A percentile compares a stretch with the other conserved stretches of the same genome.
Evolutionary conservation across 2,329 filamentous ascomycete species (phyloP).

Genomic region (Dactylonectria macrodidyma): DNA sequence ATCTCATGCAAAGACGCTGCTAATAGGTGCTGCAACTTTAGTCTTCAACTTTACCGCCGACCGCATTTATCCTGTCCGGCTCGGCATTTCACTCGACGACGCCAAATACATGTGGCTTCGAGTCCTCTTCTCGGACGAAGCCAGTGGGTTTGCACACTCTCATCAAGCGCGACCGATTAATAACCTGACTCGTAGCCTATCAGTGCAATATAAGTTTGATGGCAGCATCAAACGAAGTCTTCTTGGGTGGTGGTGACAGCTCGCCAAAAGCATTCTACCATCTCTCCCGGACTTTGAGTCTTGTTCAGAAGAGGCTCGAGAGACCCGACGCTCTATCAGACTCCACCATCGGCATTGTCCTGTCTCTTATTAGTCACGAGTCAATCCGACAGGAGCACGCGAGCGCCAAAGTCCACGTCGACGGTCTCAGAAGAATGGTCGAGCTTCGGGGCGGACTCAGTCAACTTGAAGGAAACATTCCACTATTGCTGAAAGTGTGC

Average conservation of each 20-base stretch:
- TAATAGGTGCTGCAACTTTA: background rate
- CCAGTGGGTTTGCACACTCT: constrained; percentile 17
- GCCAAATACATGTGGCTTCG: constrained; percentile 34
- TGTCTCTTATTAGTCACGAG: constrained; percentile 47
- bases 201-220: constrained; percentile 41
- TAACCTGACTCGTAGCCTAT: constrained; percentile 20
- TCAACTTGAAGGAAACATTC: constrained; percentile 36
- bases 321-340: constrained; percentile 44
- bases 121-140: constrained; percentile 29
- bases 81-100: constrained; percentile 29
- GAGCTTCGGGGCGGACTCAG: constrained; percentile 36
- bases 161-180: background rate
- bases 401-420: constrained; percentile 34
- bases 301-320: constrained; percentile 41
- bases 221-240: constrained; percentile 43
- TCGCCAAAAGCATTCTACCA: constrained; percentile 39
- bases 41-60: constrained; percentile 22
- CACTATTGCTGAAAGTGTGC: constrained; percentile 44
- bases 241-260: constrained; percentile 22
- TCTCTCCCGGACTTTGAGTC: constrained; percentile 41
- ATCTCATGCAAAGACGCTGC: background rate
- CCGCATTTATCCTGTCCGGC: constrained; percentile 27
- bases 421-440: constrained; percentile 39
- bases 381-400: constrained; percentile 34
- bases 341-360: constrained; percentile 47